Evolutionary conservation across 2,329 filamentous ascomycete species (phyloP).

Genomic region (Hypoxylon sp.): DNA sequence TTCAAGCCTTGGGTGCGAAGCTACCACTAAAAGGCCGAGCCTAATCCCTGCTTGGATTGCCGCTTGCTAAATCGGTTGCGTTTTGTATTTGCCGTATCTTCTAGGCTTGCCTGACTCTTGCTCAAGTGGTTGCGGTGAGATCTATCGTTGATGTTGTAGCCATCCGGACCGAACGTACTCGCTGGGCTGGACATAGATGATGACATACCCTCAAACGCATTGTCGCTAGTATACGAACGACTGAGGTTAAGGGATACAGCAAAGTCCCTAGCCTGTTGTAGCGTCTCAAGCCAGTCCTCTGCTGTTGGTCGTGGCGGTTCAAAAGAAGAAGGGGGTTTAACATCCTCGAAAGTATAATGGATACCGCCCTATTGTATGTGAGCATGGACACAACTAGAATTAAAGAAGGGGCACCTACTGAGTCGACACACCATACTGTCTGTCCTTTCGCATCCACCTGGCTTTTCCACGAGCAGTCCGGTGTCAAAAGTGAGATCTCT

Average conservation of each 20-base stretch:
- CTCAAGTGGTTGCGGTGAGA: conserved; percentile 70
- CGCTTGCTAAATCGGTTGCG: conserved; percentile 87
- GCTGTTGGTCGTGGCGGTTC: conserved; percentile 75
- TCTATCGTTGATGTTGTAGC: conserved; percentile 65
- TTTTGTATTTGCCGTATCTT: conserved; percentile 66
- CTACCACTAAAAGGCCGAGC: conserved; percentile 79
- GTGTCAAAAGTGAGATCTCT: conserved; percentile 85
- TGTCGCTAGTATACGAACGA: conserved; percentile 76
- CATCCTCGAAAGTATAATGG: conserved; percentile 93
- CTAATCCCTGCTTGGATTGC: conserved; percentile 94
- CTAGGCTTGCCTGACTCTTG: conserved; percentile 70
- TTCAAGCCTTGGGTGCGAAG: conserved; percentile 30
- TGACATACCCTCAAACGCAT: conserved; percentile 76
- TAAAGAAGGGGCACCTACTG: conserved; percentile 72
- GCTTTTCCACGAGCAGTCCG: conserved; percentile 83
- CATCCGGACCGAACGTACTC: conserved; percentile 76
- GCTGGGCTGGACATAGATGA: conserved; percentile 82
- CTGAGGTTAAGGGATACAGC: conserved; percentile 80
- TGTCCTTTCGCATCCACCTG: conserved; percentile 90
- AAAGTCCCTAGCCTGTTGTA: conserved; percentile 89
- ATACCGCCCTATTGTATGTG: conserved; percentile 77
- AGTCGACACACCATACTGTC: conserved; percentile 91
- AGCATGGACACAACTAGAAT: conserved; percentile 37
- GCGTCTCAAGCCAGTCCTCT: conserved; percentile 91
- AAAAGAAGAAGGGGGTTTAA: conserved; percentile 75